Percentiles rank a stretch among this genome's conserved stretches.
Evolutionary conservation across 768 basidiomycete species (phyloP).

Genomic region (Hirschioporus abietinus): DNA sequence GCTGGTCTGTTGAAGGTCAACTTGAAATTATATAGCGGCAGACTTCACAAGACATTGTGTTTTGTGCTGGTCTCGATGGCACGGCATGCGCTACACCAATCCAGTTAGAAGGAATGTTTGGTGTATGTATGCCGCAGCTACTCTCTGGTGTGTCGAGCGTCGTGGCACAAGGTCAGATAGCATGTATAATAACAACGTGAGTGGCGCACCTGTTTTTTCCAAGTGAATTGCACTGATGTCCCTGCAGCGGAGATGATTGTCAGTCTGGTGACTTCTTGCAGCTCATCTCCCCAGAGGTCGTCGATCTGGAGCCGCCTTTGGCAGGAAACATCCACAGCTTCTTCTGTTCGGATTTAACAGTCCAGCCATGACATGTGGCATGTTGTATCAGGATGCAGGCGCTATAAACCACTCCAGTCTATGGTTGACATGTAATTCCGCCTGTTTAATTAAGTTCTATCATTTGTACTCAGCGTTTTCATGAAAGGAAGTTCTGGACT

Average conservation of each 20-base stretch:
- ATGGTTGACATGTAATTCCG: background rate
- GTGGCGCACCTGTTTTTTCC: background rate
- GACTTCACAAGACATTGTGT: background rate
- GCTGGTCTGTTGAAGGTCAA: too few relatives aligned
- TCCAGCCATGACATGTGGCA: background rate
- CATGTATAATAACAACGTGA: background rate
- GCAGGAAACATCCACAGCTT: background rate
- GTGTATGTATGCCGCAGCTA: background rate
- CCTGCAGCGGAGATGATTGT: background rate
- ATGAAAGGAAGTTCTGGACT: too few relatives aligned
- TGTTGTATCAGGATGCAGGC: background rate
- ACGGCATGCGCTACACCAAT: background rate
- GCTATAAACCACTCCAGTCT: background rate
- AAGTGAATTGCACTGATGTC: background rate
- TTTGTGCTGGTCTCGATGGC: background rate
- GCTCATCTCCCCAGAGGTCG: background rate
- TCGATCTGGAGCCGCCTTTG: background rate
- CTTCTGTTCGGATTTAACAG: background rate
- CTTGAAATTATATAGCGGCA: background rate
- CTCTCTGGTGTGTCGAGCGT: background rate
- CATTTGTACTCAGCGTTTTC: too few relatives aligned
- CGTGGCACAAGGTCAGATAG: background rate
- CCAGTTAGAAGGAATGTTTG: background rate
- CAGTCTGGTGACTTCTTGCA: slow-evolving; percentile 7
- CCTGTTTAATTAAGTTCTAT: too few relatives aligned